phyloP scores from a whole-genome alignment of 139 green algal species.

The Volvox reticuliferus region DNA sequence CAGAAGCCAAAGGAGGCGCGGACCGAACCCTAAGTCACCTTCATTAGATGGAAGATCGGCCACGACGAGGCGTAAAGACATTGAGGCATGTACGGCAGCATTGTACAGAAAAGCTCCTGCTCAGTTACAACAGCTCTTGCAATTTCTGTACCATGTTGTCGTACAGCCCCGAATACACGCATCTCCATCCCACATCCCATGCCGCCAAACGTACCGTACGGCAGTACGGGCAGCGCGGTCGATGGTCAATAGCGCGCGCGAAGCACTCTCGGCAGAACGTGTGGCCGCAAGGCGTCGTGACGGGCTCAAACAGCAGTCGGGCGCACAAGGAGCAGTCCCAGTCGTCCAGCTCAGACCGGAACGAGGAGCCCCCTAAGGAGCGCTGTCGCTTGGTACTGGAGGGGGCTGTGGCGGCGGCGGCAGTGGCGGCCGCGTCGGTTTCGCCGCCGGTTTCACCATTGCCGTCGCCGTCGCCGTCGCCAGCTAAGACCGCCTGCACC shows the following conservation, averaged over 20 bases:
- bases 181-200: too few relatives aligned
- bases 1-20: too few relatives aligned
- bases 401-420: neutral
- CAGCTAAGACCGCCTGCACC: slow-evolving; percentile 15
- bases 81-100: too few relatives aligned
- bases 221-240: slow-evolving; percentile 83
- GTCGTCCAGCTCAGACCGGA: slow-evolving; percentile 69
- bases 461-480: neutral
- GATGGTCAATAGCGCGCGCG: slow-evolving; percentile 81
- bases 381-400: slow-evolving; percentile 39
- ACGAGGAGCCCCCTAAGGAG: neutral
- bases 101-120: too few relatives aligned
- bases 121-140: too few relatives aligned
- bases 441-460: neutral
- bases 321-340: slow-evolving; percentile 90
- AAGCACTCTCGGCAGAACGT: slow-evolving; percentile 91
- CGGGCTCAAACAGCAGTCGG: slow-evolving; percentile 91
- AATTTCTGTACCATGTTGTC: too few relatives aligned
- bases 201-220: slow-evolving; percentile 66
- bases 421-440: neutral
- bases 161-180: too few relatives aligned
- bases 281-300: slow-evolving; percentile 94
- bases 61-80: too few relatives aligned
- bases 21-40: too few relatives aligned
- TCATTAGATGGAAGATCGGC: too few relatives aligned